Base-by-base conservation (phyloP, 441 rosid species). In the Pelargonium fulgidum region DNA sequence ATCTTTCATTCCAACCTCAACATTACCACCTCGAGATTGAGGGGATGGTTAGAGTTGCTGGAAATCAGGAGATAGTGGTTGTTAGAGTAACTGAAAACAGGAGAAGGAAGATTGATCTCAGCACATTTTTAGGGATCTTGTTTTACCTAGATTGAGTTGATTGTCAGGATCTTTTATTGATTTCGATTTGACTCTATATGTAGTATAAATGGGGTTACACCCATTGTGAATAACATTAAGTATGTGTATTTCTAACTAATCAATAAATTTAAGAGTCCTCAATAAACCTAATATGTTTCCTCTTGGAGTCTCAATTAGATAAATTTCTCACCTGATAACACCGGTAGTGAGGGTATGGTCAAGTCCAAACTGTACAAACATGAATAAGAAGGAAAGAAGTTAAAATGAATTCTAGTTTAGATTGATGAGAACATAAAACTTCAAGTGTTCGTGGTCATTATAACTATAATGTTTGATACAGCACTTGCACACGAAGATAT, bases 311-410 rank as follows among this genome's bases (percentile, higher is more conserved):
- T 3, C 3, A 2, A 26, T 3, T 52, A 16, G 59, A 59, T 13
- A 22, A 16, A 73, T 20, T 39, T 56, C 69, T 14, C 81, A 93
- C 98, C 98, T 93, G 78, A 93, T 91, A 69, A 93, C 97, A 29
- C 98, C 98, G 72, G 96, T 93, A 48, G 98, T 93, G 50, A 93
- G 91, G 19, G 98, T 93, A 68, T 93, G 97, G 78, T 93, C 97
- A 67, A 93, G 93, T 76, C 98, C 98, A 81, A 93, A 93, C 98
- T 93, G 87, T 81, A 79, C 73, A 69, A 78, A 71, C 19, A 70
- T 17, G 68, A 36, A 67, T 7, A 68, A 29, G 66, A 24, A 78
- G 58, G 29, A 8, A 41, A 39, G 59, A 36, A 47, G 24, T 16
- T 14, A 54, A 7, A 16, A 16, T 54, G 24, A 16, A 54, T 17